Evolutionary conservation across 75 land plant species (phyloP), one percentile per base, ranked within the genome.

Genomic region (Ceratopteris richardii): DNA sequence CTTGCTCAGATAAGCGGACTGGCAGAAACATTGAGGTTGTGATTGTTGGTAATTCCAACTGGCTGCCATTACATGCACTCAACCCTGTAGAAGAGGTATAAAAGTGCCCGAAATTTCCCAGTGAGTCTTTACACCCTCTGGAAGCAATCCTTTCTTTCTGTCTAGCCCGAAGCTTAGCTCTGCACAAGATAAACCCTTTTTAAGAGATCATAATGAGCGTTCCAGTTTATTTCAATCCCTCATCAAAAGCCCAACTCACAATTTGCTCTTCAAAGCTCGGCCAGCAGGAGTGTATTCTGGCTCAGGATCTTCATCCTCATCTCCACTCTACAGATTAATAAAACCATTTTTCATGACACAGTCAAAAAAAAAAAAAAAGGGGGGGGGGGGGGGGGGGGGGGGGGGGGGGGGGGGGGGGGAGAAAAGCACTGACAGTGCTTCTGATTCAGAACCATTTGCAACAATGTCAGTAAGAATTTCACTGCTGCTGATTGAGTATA

Each of bases 271-370:
- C 20, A 87, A 54, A 44, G 94, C 94, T 41, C 78, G 77, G 28
- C 97, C 97, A 44, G 94, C 94, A 33, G 97, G 80, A 33, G 97
- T 85, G 63, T 92, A 92, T 27, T 88, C 90, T 13, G 69, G 80
- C 41, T 70, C 84, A 12, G 79, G 76, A 62, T 80, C 85, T 25
- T 70, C 76, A 56, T 57, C 73, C 40, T 58, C 63, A 28, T 58
- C 62, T 13, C 48, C 54, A 33, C 37, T 33, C 37, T 33, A 9
- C n/a, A n/a, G n/a, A n/a, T n/a, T n/a, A n/a, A n/a, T n/a, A n/a
- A n/a, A n/a, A n/a, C n/a, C n/a, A n/a, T n/a, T n/a, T n/a, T n/a
- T n/a, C n/a, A n/a, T n/a, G n/a, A n/a, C n/a, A n/a, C n/a, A n/a
- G n/a, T n/a, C n/a, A n/a, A n/a, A n/a, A n/a, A n/a, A n/a, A n/a